A percentile compares a stretch with the other conserved stretches of the same genome.
Conservation (phyloP, 2,329 filamentous ascomycete genomes). For the Plectosphaerella cucumerina region DNA sequence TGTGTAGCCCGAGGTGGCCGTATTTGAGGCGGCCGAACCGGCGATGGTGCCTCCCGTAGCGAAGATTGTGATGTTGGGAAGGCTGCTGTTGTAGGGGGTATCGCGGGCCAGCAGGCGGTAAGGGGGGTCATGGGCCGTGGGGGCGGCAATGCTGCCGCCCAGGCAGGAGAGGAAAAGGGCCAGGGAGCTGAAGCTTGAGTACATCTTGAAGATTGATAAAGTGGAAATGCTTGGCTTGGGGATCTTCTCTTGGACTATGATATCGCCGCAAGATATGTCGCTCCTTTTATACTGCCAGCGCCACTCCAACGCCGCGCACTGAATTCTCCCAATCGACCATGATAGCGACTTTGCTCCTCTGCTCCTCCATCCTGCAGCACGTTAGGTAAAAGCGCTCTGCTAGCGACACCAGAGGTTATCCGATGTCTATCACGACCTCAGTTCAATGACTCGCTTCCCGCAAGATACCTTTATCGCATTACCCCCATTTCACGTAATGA, state of each 20-base stretch:
- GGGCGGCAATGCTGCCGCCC: background rate
- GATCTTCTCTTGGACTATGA: background rate
- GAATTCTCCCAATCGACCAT: background rate
- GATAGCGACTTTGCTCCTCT: background rate
- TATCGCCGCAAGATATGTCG: background rate
- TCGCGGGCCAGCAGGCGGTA: background rate
- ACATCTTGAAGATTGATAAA: background rate
- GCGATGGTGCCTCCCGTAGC: slow-evolving; percentile 58
- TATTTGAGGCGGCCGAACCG: slow-evolving; percentile 41
- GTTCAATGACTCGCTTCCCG: too few species aligned
- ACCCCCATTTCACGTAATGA: background rate
- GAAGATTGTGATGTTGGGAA: slow-evolving; percentile 54
- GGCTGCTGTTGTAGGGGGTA: slow-evolving; percentile 28
- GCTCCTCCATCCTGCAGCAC: too few species aligned
- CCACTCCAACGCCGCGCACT: too few species aligned
- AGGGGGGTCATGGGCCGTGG: background rate
- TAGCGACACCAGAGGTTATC: too few species aligned
- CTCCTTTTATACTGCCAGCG: background rate
- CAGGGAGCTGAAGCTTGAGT: background rate
- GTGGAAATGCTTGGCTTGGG: background rate
- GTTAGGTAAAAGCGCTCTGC: too few species aligned
- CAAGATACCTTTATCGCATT: background rate
- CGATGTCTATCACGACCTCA: too few species aligned
- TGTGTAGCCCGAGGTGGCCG: slow-evolving; percentile 39
- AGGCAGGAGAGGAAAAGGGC: background rate